Base-by-base conservation (phyloP, 2,329 filamentous ascomycete species). In the Talaromyces atroroseus region DNA sequence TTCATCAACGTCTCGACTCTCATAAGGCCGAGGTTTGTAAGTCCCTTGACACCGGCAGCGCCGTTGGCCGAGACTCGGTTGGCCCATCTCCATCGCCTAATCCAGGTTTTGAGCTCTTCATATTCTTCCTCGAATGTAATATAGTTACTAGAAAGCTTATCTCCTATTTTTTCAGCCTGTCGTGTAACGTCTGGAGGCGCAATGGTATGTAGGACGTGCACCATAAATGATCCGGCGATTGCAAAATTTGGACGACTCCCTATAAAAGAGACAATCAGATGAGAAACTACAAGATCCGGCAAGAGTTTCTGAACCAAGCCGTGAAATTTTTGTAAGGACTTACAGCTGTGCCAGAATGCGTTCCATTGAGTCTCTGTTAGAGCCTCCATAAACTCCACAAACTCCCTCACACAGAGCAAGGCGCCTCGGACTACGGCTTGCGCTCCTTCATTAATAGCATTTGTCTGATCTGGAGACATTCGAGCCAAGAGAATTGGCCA, bases 181-280 rank as follows among this genome's bases (percentile, higher is more conserved):
- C 32, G 32, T 24, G 32, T 10, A 10, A 24, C n/a, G 8, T 50
- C 48, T n/a, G 20, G 48, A 10, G 49, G 49, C 18, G 49, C 32
- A 38, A 51, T 51, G 21, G 34, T 51, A 21, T 34, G 34, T 8
- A 51, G 16, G 23, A 51, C 49, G 21, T 51, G 49, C 10, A 51
- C 49, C 49, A 51, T 51, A 23, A 51, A 51, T 18, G 49, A 51
- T 12, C 49, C 49, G 4, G 49, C 49, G 21, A 51, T 42, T 16
- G 49, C 49, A 51, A 51, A 51, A 38, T 51, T 51, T 24, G 49
- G 49, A 16, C 49, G 49, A 23, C 49, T 51, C 49, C 49, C 49
- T 51, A n/a, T 12, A 16, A 20, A 45, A 45, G n/a, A 7, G 3
- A 18, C 16, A 11, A 11, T 7, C 12, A 14, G 3, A 10, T 11